Evolutionary conservation across 139 green algal genomes (phyloP).

Genomic region (Chlamydomonas eustigma): DNA sequence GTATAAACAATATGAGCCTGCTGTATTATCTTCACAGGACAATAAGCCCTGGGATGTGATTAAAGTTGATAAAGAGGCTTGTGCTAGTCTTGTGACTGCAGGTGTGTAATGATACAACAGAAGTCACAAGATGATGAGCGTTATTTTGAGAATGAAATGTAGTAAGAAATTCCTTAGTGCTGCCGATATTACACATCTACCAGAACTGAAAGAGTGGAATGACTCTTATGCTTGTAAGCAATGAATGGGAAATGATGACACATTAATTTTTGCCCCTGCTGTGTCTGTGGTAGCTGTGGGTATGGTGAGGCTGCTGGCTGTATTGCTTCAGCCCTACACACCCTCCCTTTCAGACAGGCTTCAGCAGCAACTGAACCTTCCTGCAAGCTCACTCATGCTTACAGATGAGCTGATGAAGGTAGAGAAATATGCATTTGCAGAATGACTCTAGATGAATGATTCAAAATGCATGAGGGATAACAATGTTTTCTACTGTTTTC

Average conservation of each 20-base stretch:
- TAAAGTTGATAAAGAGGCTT: constrained; percentile 57
- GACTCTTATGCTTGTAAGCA: too few relatives aligned
- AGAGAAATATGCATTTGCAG: background rate
- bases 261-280: too few relatives aligned
- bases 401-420: constrained; percentile 35
- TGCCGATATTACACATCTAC: too few relatives aligned
- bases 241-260: too few relatives aligned
- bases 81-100: constrained; percentile 52
- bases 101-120: constrained; percentile 28
- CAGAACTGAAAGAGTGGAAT: too few relatives aligned
- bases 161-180: too few relatives aligned
- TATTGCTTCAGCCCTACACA: constrained; percentile 90
- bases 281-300: constrained; percentile 70
- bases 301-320: constrained; percentile 74
- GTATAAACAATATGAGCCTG: too few relatives aligned
- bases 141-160: too few relatives aligned
- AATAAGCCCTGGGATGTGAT: constrained; percentile 55
- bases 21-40: too few relatives aligned
- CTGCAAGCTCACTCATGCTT: background rate
- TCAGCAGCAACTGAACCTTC: constrained; percentile 37
- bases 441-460: background rate
- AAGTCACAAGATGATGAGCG: too few relatives aligned
- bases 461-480: too few relatives aligned
- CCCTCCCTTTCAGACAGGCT: constrained; percentile 72
- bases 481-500: background rate